Base-by-base conservation (phyloP, 345 rosid genomes). In the Eucalyptus marginata region DNA sequence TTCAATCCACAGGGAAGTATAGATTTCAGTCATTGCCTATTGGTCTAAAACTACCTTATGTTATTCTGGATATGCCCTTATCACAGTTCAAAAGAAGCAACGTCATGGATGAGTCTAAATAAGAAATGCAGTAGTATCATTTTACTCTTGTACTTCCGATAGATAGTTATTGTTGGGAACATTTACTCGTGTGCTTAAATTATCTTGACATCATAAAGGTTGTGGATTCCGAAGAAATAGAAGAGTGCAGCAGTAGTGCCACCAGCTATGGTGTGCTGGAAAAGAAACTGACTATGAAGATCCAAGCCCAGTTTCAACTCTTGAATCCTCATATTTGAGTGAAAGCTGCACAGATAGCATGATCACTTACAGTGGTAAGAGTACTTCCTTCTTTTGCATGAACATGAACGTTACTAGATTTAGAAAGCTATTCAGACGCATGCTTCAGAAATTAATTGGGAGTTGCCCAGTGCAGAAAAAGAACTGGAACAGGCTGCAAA, bases 221-320 rank as follows among this genome's bases (percentile, higher is more conserved):
- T 87, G 94, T 86, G 90, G 91, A 50, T 49, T 88, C 90, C 16
- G 92, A 89, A 88, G 94, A 84, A 71, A 89, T 66, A 89, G 94
- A 94, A 89, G 94, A 92, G 90, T 90, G 86, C 49, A 93, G 93
- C 90, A 88, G 87, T 40, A 91, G 91, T 90, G 92, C 95, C 94
- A 86, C 90, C 62, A 89, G 91, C 92, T 91, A 90, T 49, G 93
- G 89, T 88, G 89, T 88, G 80, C 91, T 88, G 89, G 92, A 91
- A 92, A 89, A 88, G 93, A 91, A 86, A 29, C 89, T 86, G 94
- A 91, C 89, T 87, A n/a, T 88, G 91, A n/a, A 86, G 87, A 84
- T 89, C 90, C 92, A 44, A 87, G 89, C 68, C 89, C 89, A 4
- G 86, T 88, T 92, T 93, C 95, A 83, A 91, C 89, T 88, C 93